phyloP scores from a whole-genome alignment of 495 filamentous ascomycete genomes.

The Daldinia grandis region DNA sequence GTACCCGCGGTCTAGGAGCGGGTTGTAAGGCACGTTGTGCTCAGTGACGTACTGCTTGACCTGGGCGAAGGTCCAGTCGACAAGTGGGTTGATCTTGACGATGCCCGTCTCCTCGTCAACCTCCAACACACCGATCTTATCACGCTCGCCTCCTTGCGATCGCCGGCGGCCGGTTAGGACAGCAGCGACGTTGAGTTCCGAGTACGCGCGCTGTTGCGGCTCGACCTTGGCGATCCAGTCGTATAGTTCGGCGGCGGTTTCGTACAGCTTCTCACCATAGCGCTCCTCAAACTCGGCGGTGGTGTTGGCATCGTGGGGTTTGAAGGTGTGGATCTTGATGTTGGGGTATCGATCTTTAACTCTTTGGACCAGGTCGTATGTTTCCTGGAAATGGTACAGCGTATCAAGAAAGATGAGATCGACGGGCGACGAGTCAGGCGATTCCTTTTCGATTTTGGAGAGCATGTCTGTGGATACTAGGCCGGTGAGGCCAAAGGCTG shows the following conservation, averaged over 20 bases:
- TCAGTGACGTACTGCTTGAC: slow-evolving; percentile 86
- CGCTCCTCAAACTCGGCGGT: slow-evolving; percentile 78
- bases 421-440: slow-evolving; percentile 67
- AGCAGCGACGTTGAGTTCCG: slow-evolving; percentile 86
- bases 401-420: slow-evolving; percentile 98
- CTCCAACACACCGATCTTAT: slow-evolving; percentile 87
- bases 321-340: slow-evolving; percentile 85
- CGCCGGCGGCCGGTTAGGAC: slow-evolving; percentile 93
- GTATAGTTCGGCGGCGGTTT: slow-evolving; percentile 85
- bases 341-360: slow-evolving; percentile 79
- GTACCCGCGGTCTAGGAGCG: slow-evolving; percentile 87
- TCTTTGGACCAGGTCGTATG: slow-evolving; percentile 79
- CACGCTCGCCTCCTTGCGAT: slow-evolving; percentile 93
- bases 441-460: slow-evolving; percentile 78
- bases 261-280: slow-evolving; percentile 87
- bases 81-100: slow-evolving; percentile 98
- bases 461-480: slow-evolving; percentile 96
- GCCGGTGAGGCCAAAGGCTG: slow-evolving; percentile 95
- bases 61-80: slow-evolving; percentile 92
- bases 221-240: slow-evolving; percentile 98
- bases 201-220: slow-evolving; percentile 91
- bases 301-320: slow-evolving; percentile 75
- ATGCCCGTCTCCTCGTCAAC: slow-evolving; percentile 85
- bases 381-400: slow-evolving; percentile 94
- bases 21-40: slow-evolving; percentile 93